phyloP scores from a whole-genome alignment of 108 stramenopile genomes.

The Fragilariopsis cylindrus region DNA sequence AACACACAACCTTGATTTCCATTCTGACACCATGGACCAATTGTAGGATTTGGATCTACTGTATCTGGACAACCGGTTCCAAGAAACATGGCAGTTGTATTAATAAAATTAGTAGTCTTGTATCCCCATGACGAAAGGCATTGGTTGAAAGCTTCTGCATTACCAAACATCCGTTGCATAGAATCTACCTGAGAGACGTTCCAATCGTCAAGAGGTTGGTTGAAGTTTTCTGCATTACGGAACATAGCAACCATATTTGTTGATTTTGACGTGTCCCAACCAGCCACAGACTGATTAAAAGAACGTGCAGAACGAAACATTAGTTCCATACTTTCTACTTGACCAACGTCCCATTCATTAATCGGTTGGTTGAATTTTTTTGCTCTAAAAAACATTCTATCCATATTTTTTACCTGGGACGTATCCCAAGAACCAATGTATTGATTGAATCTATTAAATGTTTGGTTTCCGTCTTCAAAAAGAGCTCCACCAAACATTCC shows the following conservation, averaged over 20 bases:
- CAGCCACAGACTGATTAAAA: neutral
- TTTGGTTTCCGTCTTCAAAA: too few relatives aligned
- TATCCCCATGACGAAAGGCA: neutral
- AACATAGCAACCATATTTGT: constrained; percentile 5
- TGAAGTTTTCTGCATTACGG: constrained; percentile 15
- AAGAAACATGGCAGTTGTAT: neutral
- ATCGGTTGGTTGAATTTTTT: neutral
- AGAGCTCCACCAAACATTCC: neutral
- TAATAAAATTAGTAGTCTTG: neutral
- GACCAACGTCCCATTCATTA: neutral
- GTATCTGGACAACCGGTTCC: neutral
- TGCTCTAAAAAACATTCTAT: neutral
- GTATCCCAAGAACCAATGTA: neutral
- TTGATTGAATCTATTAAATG: too few relatives aligned
- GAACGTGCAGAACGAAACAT: neutral
- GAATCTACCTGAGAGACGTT: constrained; percentile 26
- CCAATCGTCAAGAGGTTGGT: constrained; percentile 39
- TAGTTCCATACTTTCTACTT: neutral
- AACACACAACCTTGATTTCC: too few relatives aligned
- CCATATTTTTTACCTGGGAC: neutral
- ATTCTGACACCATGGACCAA: neutral
- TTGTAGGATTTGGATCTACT: neutral
- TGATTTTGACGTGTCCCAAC: neutral
- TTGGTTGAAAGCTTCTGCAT: neutral
- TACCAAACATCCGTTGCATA: constrained; percentile 37